A percentile compares a stretch with the other conserved stretches of the same genome.
Evolutionary conservation across 225 moss, liverwort and hornwort genomes (phyloP).

Genomic region (Marchantia polymorpha): DNA sequence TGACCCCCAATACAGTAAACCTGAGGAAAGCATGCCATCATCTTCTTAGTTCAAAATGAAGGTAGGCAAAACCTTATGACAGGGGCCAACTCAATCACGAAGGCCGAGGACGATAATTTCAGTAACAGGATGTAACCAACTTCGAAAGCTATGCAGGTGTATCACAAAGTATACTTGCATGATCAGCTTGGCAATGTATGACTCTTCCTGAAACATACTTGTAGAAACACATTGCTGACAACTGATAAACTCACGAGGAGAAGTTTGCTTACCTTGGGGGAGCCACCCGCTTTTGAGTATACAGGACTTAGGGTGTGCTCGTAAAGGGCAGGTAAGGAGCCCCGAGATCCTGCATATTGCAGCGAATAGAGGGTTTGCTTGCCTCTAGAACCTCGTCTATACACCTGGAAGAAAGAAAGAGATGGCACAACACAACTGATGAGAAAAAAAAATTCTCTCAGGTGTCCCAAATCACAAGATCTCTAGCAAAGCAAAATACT

Average conservation of each 20-base stretch:
- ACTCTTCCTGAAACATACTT: too few species aligned
- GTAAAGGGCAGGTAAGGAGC: constrained; percentile 37
- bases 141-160: too few species aligned
- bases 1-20: constrained; percentile 43
- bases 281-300: constrained; percentile 19
- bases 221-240: too few species aligned
- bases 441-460: background rate
- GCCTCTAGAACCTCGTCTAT: constrained; percentile 5
- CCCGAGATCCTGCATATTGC: constrained; percentile 26
- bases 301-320: constrained; percentile 36
- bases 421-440: background rate
- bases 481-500: background rate
- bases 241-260: too few species aligned
- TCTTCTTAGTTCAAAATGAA: background rate
- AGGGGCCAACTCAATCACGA: too few species aligned
- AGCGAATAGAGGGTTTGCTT: constrained; percentile 29
- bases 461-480: background rate
- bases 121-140: too few species aligned
- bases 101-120: too few species aligned
- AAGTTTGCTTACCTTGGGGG: constrained; percentile 33
- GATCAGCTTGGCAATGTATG: too few species aligned
- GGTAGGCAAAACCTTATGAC: too few species aligned
- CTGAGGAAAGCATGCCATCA: constrained; percentile 2
- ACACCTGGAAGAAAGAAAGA: constrained; percentile 19
- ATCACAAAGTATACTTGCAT: too few species aligned